A percentile compares a stretch with the other conserved stretches of the same genome.
Conservation (phyloP, 1,139 yeast genomes). For the Candida freyschussii region DNA sequence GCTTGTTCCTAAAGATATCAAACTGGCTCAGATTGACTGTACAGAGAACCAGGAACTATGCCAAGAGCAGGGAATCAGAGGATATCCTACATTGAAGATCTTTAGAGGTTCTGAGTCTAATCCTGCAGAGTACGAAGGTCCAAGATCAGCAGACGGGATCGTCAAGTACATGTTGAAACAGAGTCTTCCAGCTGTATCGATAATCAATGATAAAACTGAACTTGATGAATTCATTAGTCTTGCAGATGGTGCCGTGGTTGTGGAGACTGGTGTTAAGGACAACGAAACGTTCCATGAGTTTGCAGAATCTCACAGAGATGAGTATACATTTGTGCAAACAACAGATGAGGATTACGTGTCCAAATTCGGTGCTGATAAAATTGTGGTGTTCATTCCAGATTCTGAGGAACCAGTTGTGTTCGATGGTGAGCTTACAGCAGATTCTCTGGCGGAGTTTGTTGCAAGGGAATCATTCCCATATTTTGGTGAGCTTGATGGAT, state of each 20-base stretch:
- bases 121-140: constrained; percentile 71
- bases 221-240: constrained; percentile 46
- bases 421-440: constrained; percentile 35
- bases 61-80: constrained; percentile 66
- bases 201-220: constrained; percentile 42
- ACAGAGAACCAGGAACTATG: constrained; percentile 82
- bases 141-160: constrained; percentile 77
- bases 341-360: constrained; percentile 41
- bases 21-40: constrained; percentile 91
- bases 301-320: constrained; percentile 58
- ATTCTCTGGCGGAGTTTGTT: constrained; percentile 49
- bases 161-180: constrained; percentile 76
- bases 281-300: constrained; percentile 48
- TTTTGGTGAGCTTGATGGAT: constrained; percentile 87
- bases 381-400: constrained; percentile 26
- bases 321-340: constrained; percentile 56
- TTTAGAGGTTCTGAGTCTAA: constrained; percentile 57
- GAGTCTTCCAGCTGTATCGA: constrained; percentile 72
- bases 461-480: constrained; percentile 72
- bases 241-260: constrained; percentile 48
- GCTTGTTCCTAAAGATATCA: constrained; percentile 60
- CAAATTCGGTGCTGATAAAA: constrained; percentile 40
- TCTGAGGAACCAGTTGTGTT: constrained; percentile 38
- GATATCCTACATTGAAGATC: constrained; percentile 89
- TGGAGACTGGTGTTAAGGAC: constrained; percentile 35